A percentile compares a stretch with the other conserved stretches of the same genome.
Conservation (phyloP, 2,329 filamentous ascomycete genomes). For the Penicillium sp. region DNA sequence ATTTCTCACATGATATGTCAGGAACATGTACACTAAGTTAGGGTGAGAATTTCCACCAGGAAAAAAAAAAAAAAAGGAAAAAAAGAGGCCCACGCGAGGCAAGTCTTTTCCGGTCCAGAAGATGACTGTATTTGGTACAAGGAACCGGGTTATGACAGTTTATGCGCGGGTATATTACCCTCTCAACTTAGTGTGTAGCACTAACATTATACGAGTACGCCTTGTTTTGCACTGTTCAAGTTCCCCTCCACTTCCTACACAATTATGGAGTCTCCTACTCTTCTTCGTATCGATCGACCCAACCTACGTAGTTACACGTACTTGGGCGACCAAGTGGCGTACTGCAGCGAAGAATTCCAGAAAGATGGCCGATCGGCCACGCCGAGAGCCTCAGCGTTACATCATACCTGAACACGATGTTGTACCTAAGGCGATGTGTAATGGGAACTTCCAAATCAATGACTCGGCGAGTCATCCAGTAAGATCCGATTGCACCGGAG, state of each 20-base stretch:
- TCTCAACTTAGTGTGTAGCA: not conserved
- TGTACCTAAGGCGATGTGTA: not conserved
- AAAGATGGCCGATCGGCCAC: conserved; percentile 25
- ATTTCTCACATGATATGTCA: no score
- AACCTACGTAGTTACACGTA: not conserved
- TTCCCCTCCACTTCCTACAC: no score
- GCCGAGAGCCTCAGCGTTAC: conserved; percentile 13
- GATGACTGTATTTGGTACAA: not conserved
- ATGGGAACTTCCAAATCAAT: not conserved
- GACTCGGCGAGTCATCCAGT: not conserved
- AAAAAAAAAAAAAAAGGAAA: not conserved
- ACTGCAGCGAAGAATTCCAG: conserved; percentile 40
- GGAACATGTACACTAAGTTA: no score
- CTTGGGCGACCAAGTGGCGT: conserved; percentile 3
- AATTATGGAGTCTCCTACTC: no score
- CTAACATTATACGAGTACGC: not conserved
- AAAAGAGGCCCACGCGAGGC: conserved; percentile 1
- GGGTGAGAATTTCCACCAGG: no score
- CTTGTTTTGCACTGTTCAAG: no score
- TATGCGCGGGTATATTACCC: not conserved
- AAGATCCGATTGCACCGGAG: not conserved
- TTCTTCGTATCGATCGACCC: not conserved
- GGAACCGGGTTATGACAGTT: not conserved
- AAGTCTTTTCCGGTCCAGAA: not conserved
- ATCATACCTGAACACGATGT: conserved; percentile 3